phyloP scores from a whole-genome alignment of 2,329 filamentous ascomycete genomes.

The Hirsutella rhossiliensis region DNA sequence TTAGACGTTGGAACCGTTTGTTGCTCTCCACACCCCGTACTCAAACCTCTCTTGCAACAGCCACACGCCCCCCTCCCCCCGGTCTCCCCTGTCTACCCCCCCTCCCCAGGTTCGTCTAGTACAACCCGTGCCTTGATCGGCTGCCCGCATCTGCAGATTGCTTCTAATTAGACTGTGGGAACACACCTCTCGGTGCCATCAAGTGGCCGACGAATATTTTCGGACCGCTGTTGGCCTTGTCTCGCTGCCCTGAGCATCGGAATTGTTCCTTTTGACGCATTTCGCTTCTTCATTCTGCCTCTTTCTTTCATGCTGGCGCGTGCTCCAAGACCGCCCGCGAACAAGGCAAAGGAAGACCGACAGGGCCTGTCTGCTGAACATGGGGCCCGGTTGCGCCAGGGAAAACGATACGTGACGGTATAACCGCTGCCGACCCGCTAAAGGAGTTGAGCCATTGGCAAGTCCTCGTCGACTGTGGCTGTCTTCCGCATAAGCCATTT shows the following conservation, averaged over 20 bases:
- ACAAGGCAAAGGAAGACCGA: background rate
- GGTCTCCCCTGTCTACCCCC: conserved; percentile 3
- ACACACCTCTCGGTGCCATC: conserved; percentile 1
- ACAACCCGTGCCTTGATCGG: conserved; percentile 8
- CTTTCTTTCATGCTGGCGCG: background rate
- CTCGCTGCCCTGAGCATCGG: background rate
- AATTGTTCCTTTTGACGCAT: conserved; percentile 1
- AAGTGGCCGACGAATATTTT: conserved; percentile 1
- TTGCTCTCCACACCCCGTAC: background rate
- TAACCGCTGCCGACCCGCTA: conserved; percentile 2
- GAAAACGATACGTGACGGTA: background rate
- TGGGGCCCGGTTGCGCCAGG: background rate
- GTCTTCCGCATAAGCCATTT: background rate
- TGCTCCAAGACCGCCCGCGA: background rate
- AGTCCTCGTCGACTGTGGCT: background rate
- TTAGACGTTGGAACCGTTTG: too few relatives aligned
- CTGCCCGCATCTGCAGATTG: conserved; percentile 10
- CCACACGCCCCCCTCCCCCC: background rate
- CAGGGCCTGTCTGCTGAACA: background rate
- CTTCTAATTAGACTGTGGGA: conserved; percentile 11
- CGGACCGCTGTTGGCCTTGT: background rate
- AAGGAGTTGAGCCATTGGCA: background rate
- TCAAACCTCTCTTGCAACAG: background rate
- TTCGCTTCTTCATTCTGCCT: background rate
- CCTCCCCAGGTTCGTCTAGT: background rate